Percentiles rank a stretch among this genome's conserved stretches.
Conservation (phyloP, 208 protist genomes). For the Crithidia sp. region DNA sequence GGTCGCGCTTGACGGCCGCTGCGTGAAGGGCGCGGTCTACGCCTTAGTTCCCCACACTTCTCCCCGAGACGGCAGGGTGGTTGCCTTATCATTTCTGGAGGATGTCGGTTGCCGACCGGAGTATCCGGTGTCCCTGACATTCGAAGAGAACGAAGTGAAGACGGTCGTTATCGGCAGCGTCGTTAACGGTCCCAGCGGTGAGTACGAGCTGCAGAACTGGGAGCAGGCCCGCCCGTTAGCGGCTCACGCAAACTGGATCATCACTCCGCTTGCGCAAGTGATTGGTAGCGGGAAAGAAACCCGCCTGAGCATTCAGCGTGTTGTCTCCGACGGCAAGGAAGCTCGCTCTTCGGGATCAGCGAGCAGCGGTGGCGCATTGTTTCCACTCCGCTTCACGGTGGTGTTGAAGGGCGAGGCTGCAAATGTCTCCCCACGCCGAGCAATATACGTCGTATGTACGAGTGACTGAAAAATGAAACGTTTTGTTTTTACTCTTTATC, state of each 20-base stretch:
- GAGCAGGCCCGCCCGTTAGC: slow-evolving; percentile 30
- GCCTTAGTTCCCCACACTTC: slow-evolving; percentile 20
- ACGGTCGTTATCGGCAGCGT: slow-evolving; percentile 30
- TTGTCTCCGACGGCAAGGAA: background rate
- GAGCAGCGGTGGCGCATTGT: slow-evolving; percentile 6
- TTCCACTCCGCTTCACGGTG: slow-evolving; percentile 32
- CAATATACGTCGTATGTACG: slow-evolving; percentile 32
- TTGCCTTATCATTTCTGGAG: slow-evolving; percentile 25
- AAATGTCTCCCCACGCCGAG: background rate
- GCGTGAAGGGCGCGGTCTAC: slow-evolving; percentile 30
- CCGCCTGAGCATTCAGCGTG: slow-evolving; percentile 16
- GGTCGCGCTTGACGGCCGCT: slow-evolving; percentile 23
- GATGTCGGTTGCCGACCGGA: slow-evolving; percentile 31
- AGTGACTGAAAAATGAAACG: background rate
- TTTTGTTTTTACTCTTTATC: background rate
- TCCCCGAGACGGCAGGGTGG: slow-evolving; percentile 1
- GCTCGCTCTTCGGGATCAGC: background rate
- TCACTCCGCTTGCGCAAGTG: slow-evolving; percentile 9
- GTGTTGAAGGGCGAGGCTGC: slow-evolving; percentile 30
- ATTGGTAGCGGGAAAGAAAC: slow-evolving; percentile 20
- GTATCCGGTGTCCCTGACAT: slow-evolving; percentile 24
- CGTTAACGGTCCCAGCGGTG: slow-evolving; percentile 18
- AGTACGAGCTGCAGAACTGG: slow-evolving; percentile 31
- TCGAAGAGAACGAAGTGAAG: slow-evolving; percentile 28
- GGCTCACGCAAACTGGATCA: slow-evolving; percentile 14